Evolutionary conservation across 345 rosid genomes (phyloP).

Genomic region (Eucalyptus marginata): DNA sequence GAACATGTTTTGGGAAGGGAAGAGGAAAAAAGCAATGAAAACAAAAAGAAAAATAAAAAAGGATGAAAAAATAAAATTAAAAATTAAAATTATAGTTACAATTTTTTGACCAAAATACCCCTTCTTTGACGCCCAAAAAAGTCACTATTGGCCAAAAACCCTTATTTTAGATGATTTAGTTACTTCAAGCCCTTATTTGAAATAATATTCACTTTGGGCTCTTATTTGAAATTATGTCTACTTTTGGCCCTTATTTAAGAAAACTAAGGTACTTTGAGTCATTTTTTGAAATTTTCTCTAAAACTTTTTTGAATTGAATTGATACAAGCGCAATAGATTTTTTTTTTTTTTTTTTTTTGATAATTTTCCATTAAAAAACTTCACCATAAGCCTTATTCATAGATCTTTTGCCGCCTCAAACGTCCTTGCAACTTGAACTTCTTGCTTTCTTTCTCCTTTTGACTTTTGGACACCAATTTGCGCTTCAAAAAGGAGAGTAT

Average conservation of each 20-base stretch:
- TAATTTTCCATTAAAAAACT: background rate
- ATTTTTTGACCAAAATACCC: no score
- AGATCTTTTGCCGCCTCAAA: background rate
- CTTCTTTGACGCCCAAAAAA: accelerated
- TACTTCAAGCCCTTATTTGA: accelerated
- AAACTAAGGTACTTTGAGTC: accelerated
- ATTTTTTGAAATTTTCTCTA: no score
- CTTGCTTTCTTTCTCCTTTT: background rate
- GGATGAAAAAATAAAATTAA: no score
- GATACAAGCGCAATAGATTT: no score
- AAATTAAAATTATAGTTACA: accelerated
- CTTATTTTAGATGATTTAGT: no score
- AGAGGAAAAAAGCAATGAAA: no score
- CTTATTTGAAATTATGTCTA: no score
- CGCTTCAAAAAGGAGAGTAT: background rate
- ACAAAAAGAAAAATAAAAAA: no score
- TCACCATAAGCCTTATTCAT: background rate
- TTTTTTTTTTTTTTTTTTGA: accelerated
- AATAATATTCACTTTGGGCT: no score
- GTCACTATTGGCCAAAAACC: accelerated
- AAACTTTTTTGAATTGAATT: no score
- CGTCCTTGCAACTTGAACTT: background rate
- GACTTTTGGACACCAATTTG: background rate
- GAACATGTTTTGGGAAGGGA: no score
- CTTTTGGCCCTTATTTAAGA: no score